These are phyloP conservation scores for Ogataea nitratoaversa DNA, from an alignment of 805 yeast species.

Conservation along the genomic window DNA sequence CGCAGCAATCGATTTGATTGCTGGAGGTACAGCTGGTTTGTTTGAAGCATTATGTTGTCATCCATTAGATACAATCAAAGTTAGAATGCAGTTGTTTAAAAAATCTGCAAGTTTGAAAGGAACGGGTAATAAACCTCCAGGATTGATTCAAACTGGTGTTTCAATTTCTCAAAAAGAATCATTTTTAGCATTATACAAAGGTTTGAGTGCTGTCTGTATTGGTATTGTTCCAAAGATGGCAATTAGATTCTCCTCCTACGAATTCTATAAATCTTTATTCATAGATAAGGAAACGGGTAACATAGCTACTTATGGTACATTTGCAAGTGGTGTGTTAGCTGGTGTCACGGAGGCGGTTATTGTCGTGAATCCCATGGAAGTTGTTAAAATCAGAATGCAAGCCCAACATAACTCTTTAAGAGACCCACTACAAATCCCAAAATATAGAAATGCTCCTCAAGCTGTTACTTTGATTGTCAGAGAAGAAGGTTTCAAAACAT, in stretches of 20 bases:
- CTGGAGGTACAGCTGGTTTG: slow-evolving; percentile 97
- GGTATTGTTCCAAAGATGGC: slow-evolving; percentile 99
- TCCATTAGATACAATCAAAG: slow-evolving; percentile 97
- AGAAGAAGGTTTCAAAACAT: slow-evolving; percentile 86
- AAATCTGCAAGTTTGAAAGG: slow-evolving; percentile 46
- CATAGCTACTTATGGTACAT: slow-evolving; percentile 70
- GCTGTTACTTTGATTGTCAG: slow-evolving; percentile 76
- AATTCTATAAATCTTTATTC: slow-evolving; percentile 71
- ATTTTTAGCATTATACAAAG: slow-evolving; percentile 83
- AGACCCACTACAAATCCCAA: slow-evolving; percentile 72
- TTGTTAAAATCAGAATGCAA: slow-evolving; percentile 91
- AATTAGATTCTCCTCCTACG: slow-evolving; percentile 90
- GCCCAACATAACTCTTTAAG: slow-evolving; percentile 92
- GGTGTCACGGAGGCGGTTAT: slow-evolving; percentile 94
- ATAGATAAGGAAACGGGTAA: slow-evolving; percentile 56
- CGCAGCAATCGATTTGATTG: slow-evolving; percentile 64
- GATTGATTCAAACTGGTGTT: slow-evolving; percentile 78
- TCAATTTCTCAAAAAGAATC: slow-evolving; percentile 77
- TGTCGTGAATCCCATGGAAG: slow-evolving; percentile 97
- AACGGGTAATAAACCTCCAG: slow-evolving; percentile 61
- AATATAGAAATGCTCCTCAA: slow-evolving; percentile 90
- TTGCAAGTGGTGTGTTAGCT: slow-evolving; percentile 93
- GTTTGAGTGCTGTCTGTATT: slow-evolving; percentile 93
- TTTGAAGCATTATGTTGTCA: slow-evolving; percentile 98
- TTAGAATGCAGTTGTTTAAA: slow-evolving; percentile 89